Conservation (phyloP, 257 asterid genomes). For the Lycium barbarum region DNA sequence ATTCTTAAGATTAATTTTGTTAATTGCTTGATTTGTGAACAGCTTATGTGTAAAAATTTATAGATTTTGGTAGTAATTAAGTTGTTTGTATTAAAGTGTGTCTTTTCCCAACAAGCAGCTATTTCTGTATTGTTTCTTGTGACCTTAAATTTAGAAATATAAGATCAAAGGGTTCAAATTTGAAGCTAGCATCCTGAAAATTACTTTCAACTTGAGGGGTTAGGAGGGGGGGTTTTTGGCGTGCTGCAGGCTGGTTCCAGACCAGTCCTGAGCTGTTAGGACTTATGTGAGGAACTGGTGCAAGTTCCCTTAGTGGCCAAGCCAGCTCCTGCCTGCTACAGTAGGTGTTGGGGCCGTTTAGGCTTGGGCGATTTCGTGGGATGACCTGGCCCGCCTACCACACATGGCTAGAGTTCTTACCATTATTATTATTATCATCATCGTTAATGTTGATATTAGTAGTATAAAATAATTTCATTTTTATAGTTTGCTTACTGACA, state of each 20-base stretch:
- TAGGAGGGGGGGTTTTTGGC: neutral
- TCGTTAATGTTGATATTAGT: neutral
- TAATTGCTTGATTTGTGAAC: slow-evolving; percentile 21
- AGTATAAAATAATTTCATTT: slow-evolving; percentile 18
- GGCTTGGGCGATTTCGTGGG: neutral
- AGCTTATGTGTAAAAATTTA: neutral
- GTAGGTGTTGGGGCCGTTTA: neutral
- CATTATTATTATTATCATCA: neutral
- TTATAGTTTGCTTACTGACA: slow-evolving; percentile 11
- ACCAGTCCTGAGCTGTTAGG: slow-evolving; percentile 6
- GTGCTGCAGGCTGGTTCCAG: neutral
- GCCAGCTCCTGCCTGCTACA: neutral
- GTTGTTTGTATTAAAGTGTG: slow-evolving; percentile 1
- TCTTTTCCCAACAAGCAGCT: neutral
- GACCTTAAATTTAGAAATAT: slow-evolving; percentile 5
- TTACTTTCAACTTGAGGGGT: neutral
- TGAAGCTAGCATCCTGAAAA: slow-evolving; percentile 5
- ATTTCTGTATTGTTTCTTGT: neutral
- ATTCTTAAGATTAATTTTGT: no score
- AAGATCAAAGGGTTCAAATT: slow-evolving; percentile 8
- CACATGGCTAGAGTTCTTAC: neutral
- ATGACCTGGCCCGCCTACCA: neutral
- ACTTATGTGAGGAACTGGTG: neutral
- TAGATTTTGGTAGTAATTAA: neutral
- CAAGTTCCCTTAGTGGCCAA: neutral